Evolutionary conservation across 1,139 yeast species (phyloP).

Genomic region (Suhomyces atakaporum): DNA sequence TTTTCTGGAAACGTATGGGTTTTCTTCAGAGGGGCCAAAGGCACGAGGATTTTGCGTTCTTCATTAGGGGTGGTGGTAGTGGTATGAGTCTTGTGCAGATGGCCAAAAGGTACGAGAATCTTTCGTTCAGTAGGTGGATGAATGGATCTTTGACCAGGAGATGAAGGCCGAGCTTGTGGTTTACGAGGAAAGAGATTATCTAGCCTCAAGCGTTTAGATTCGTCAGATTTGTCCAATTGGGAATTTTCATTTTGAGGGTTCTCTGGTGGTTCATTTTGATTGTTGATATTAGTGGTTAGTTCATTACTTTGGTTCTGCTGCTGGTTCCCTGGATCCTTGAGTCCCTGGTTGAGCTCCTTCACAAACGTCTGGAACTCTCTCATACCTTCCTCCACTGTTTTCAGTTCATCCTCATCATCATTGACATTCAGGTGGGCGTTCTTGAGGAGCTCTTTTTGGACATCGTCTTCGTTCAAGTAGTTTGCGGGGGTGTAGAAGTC

Average conservation of each 20-base stretch:
- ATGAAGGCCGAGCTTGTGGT: neutral
- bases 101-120: neutral
- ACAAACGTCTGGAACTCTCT: neutral
- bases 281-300: too few species aligned
- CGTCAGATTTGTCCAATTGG: too few species aligned
- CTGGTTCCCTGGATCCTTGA: too few species aligned
- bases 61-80: too few species aligned
- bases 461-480: neutral
- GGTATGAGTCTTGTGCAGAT: neutral
- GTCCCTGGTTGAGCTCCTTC: neutral
- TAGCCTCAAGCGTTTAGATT: too few species aligned
- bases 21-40: too few species aligned
- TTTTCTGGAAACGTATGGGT: too few species aligned
- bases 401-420: neutral
- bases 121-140: too few species aligned
- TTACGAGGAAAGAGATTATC: neutral
- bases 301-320: too few species aligned
- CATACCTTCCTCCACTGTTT: neutral
- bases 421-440: neutral
- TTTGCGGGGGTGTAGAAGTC: constrained; percentile 3
- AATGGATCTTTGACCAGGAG: too few species aligned
- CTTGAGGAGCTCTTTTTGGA: neutral
- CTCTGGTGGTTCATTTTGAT: neutral
- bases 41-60: too few species aligned
- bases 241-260: neutral